A percentile compares a stretch with the other conserved stretches of the same genome.
These are phyloP conservation scores for Suhomyces canberraensis DNA, from an alignment of 805 yeast species.

Conservation along the genomic window DNA sequence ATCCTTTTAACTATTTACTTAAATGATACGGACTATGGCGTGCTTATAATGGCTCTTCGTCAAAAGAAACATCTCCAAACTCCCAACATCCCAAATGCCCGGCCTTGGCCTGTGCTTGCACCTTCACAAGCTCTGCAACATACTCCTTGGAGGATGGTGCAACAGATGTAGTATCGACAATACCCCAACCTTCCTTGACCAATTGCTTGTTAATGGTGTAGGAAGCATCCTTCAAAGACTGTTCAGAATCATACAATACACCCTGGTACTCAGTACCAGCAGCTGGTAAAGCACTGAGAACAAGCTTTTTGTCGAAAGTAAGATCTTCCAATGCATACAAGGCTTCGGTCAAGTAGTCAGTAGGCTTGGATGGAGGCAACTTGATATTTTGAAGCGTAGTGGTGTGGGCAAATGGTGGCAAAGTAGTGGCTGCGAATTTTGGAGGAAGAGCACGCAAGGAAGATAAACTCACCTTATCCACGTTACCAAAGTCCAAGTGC, in stretches of 20 bases:
- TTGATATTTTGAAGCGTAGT: slow-evolving; percentile 50
- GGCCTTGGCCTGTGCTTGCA: slow-evolving; percentile 49
- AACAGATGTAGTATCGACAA: slow-evolving; percentile 41
- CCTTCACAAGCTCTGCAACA: slow-evolving; percentile 30
- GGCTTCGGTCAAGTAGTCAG: slow-evolving; percentile 54
- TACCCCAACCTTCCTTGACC: slow-evolving; percentile 57
- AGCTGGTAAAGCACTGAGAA: slow-evolving; percentile 48
- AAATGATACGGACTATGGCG: background rate
- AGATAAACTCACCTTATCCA: slow-evolving; percentile 41
- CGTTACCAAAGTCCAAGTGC: slow-evolving; percentile 61
- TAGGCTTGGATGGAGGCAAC: slow-evolving; percentile 55
- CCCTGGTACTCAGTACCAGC: slow-evolving; percentile 47
- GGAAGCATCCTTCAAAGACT: slow-evolving; percentile 49
- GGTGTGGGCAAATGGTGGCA: slow-evolving; percentile 56
- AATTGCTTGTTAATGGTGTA: slow-evolving; percentile 60
- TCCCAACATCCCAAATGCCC: slow-evolving; percentile 68
- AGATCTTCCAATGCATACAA: slow-evolving; percentile 52
- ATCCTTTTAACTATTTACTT: too few relatives aligned
- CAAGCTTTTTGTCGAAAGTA: slow-evolving; percentile 49
- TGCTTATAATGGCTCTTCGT: slow-evolving; percentile 33
- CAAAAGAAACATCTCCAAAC: slow-evolving; percentile 67
- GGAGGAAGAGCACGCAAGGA: slow-evolving; percentile 53
- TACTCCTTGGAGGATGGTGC: slow-evolving; percentile 33
- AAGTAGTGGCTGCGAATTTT: slow-evolving; percentile 37
- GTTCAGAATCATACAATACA: slow-evolving; percentile 54